Percentiles rank a stretch among this genome's conserved stretches.
phyloP scores from a whole-genome alignment of 345 rosid genomes.

The Eutrema heterophyllum region DNA sequence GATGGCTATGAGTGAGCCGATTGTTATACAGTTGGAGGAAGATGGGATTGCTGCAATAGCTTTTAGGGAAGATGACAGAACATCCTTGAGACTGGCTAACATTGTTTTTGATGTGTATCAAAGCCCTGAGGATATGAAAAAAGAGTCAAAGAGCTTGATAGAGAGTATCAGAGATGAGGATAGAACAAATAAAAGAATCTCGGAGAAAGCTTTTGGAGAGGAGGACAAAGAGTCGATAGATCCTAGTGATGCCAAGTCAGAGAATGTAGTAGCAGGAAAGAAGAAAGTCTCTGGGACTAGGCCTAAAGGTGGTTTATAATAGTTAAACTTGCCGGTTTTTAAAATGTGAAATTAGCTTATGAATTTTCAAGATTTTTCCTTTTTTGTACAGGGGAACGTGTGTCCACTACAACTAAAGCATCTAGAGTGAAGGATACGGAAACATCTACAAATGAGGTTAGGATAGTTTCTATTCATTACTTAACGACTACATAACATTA shows the following conservation, averaged over 20 bases:
- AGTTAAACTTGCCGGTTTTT: background rate
- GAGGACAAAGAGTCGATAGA: too few relatives aligned
- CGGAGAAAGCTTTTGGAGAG: background rate
- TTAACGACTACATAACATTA: background rate
- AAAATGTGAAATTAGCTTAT: slow-evolving; percentile 5
- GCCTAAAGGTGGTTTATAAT: slow-evolving; percentile 5
- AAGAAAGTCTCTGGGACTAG: background rate
- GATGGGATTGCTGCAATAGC: too few relatives aligned
- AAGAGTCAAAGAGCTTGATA: slow-evolving; percentile 40
- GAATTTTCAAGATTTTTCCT: background rate
- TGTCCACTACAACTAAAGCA: background rate
- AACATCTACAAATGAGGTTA: slow-evolving; percentile 21
- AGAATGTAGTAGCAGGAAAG: background rate
- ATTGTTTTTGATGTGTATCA: slow-evolving; percentile 17
- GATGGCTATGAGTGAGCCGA: background rate
- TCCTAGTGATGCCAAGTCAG: background rate
- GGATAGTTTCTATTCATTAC: background rate
- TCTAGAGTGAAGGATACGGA: slow-evolving; percentile 9
- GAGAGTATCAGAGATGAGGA: slow-evolving; percentile 46
- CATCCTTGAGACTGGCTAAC: slow-evolving; percentile 14
- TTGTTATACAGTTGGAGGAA: slow-evolving; percentile 7
- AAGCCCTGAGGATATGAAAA: slow-evolving; percentile 29
- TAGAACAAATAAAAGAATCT: background rate
- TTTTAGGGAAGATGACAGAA: slow-evolving; percentile 5
- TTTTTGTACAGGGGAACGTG: background rate